Evolutionary conservation across 495 filamentous ascomycete species (phyloP), one percentile per base, ranked within the genome.

Genomic region (Lasiosphaeria miniovina): DNA sequence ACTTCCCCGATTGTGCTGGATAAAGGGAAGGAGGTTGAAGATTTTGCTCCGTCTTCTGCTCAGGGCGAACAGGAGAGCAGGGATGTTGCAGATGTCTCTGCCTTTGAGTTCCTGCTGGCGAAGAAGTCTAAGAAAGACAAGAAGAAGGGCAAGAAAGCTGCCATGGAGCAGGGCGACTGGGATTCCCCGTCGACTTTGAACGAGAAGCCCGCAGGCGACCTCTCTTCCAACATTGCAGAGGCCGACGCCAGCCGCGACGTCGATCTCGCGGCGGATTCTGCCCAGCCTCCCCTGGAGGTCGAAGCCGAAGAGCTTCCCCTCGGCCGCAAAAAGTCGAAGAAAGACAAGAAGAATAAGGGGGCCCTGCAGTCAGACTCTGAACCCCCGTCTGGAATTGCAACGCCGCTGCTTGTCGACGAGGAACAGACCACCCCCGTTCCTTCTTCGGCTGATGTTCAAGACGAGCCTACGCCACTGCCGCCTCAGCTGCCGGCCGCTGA

Each of bases 111-210:
- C 17, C 9, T 51, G 3, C 49, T 57, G 31, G 31, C 56, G 9
- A 73, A 70, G 52, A 68, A 71, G 55, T 60, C 63, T 9, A 74
- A 73, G 59, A 71, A 74, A 53, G 74, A 78, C 62, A 71, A 76
- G 60, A 74, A 64, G 45, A 62, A 58, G 60, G 61, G 43, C 24
- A 65, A 61, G 45, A 63, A 73, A 46, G 46, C 57, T 24, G 24
- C 24, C 24, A 24, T 2, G 15, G 68, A 63, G 1, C 41, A 43
- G 12, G 58, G 40, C 4, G 15, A 33, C 10, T 33, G 8, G 50
- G 50, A 52, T 14, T 35, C 50, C 6, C 50, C 50, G 2, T 12
- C 17, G 1, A 7, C 34, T 4, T n/a, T 36, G 3, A 34, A 52
- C 32, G 50, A 52, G 4, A 36, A 52, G 50, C 34, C 34, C 33